Base-by-base conservation (phyloP, 805 yeast genomes). In the Sugiyamaella lignohabitans region DNA sequence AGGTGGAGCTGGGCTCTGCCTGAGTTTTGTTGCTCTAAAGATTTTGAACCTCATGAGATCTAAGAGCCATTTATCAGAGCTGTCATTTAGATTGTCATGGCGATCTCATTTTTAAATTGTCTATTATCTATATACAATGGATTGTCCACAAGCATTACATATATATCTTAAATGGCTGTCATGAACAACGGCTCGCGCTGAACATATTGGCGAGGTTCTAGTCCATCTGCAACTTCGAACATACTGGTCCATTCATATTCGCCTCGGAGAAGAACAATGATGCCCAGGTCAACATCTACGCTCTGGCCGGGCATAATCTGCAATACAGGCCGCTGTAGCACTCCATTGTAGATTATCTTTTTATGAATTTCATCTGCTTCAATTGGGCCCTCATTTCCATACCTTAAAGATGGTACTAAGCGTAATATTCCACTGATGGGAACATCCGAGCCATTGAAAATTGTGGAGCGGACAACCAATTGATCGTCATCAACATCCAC, bases 161-260 rank as follows among this genome's bases (percentile, higher is more conserved):
- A n/a, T n/a, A n/a, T n/a, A n/a, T n/a, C n/a, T n/a, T 47, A 52
- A 4, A 40, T 39, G 8, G 52, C 58, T 23, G 46, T 48, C 2
- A 55, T 47, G 42, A 45, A 49, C 42, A 59, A 16, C 14, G 59
- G 56, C 21, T 50, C 46, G 17, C 47, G 40, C 45, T 47, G 59
- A 27, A 47, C 50, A 40, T 47, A 51, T 21, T 48, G 55, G 11
- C 52, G 47, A 5, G 53, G 46, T 8, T 27, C 32, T 14, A 27
- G 14, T 27, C 54, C 59, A 16, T 46, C 48, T 11, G 47, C 46
- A 47, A 73, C 76, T 46, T 80, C 84, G 52, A 79, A 69, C 11
- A 79, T 62, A 0, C 76, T 74, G 1, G 89, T 87, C 83, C 95
- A 82, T 60, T 86, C 93, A 59, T 82, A 88, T 41, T 78, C 82